A percentile compares a stretch with the other conserved stretches of the same genome.
These are phyloP conservation scores for Groenewaldozyma salmanticensis DNA, from an alignment of 805 yeast genomes.

Conservation along the genomic window DNA sequence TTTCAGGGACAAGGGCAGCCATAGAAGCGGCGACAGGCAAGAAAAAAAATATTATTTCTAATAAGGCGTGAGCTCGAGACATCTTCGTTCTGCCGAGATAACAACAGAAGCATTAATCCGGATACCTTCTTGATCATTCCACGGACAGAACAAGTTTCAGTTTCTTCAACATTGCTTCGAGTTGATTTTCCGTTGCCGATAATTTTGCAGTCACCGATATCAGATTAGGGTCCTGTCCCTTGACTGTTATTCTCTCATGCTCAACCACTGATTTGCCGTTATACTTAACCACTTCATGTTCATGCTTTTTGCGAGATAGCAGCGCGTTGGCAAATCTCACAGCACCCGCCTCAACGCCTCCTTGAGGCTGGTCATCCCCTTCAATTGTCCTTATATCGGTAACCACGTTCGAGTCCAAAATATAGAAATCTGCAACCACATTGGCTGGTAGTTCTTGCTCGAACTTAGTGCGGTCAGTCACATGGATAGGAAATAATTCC, in stretches of 20 bases:
- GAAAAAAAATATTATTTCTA: neutral
- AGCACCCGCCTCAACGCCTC: slow-evolving; percentile 1
- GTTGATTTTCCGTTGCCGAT: slow-evolving; percentile 15
- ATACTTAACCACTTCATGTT: slow-evolving; percentile 4
- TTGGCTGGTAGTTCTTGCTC: slow-evolving; percentile 8
- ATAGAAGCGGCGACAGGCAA: neutral
- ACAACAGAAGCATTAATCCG: too few species aligned
- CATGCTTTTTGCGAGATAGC: slow-evolving; percentile 1
- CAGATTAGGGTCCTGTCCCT: slow-evolving; percentile 20
- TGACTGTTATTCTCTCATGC: slow-evolving; percentile 16
- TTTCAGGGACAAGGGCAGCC: slow-evolving; percentile 6
- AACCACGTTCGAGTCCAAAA: slow-evolving; percentile 13
- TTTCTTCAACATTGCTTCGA: slow-evolving; percentile 15
- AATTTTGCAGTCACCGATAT: slow-evolving; percentile 18
- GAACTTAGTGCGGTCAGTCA: slow-evolving; percentile 6
- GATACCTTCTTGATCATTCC: too few species aligned
- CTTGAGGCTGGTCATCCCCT: neutral
- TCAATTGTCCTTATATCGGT: slow-evolving; percentile 14
- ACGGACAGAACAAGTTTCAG: slow-evolving; percentile 26
- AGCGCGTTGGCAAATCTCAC: neutral
- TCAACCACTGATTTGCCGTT: slow-evolving; percentile 14
- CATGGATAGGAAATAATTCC: slow-evolving; percentile 9
- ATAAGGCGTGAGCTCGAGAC: neutral
- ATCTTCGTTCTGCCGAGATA: too few species aligned
- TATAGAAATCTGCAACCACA: slow-evolving; percentile 14